Conservation (phyloP, 192 early-diverging fungal species). For the Spinellus fusiger region DNA sequence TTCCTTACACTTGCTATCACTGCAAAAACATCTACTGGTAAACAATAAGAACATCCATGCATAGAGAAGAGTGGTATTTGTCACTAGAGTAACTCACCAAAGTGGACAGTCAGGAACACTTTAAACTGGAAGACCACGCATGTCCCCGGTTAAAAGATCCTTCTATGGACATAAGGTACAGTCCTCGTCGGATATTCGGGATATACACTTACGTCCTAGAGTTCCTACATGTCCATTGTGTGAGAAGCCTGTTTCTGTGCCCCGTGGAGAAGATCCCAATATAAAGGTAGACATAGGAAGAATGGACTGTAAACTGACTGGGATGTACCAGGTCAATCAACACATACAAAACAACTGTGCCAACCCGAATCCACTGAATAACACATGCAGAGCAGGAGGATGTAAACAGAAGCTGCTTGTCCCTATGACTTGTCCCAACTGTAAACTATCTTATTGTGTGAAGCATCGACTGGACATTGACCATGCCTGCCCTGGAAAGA, state of each 20-base stretch:
- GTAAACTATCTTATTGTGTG: slow-evolving; percentile 65
- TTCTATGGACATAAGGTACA: slow-evolving; percentile 48
- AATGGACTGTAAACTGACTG: neutral
- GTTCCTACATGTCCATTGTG: slow-evolving; percentile 78
- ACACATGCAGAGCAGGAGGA: slow-evolving; percentile 52
- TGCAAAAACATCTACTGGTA: slow-evolving; percentile 52
- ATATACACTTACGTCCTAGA: slow-evolving; percentile 10
- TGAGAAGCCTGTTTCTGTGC: slow-evolving; percentile 61
- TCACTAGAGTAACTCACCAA: too few relatives aligned
- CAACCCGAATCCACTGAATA: slow-evolving; percentile 45
- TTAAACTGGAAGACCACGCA: slow-evolving; percentile 55
- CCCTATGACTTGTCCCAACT: slow-evolving; percentile 59
- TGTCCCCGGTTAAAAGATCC: slow-evolving; percentile 54
- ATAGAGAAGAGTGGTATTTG: neutral
- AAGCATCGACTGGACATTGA: slow-evolving; percentile 72
- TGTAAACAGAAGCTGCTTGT: slow-evolving; percentile 67
- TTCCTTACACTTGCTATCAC: slow-evolving; percentile 49
- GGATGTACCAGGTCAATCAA: slow-evolving; percentile 54
- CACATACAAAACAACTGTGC: slow-evolving; percentile 61
- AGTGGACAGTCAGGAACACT: slow-evolving; percentile 61
- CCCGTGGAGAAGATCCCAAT: slow-evolving; percentile 71
- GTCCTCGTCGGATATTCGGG: neutral
- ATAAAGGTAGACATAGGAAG: slow-evolving; percentile 26
- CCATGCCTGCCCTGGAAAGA: slow-evolving; percentile 52
- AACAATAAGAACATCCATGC: neutral